Conservation (phyloP, 2,329 filamentous ascomycete genomes). For the Colletotrichum somersetense region DNA sequence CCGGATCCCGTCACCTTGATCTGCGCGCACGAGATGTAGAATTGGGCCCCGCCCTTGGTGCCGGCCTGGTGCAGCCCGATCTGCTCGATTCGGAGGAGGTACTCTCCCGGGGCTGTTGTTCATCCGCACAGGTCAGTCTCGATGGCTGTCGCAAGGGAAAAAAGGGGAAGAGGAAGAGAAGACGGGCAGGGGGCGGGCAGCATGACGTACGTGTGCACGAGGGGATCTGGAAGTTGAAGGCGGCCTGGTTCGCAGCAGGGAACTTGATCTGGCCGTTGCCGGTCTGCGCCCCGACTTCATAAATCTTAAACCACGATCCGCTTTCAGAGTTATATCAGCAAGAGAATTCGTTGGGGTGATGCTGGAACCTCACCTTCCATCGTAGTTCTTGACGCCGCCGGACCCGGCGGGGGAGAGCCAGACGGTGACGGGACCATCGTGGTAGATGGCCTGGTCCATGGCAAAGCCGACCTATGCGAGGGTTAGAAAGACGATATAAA, state of each 20-base stretch:
- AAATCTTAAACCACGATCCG: constrained; percentile 37
- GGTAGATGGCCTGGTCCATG: constrained; percentile 39
- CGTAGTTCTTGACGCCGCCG: constrained; percentile 29
- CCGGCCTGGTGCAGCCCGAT: constrained; percentile 52
- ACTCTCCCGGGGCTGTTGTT: constrained; percentile 45
- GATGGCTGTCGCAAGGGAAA: no score
- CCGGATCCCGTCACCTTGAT: constrained; percentile 46
- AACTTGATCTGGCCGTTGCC: constrained; percentile 40
- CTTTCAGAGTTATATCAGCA: not conserved
- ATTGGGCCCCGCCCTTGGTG: constrained; percentile 51
- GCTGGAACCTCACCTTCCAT: constrained; percentile 2
- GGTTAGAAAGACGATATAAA: not conserved
- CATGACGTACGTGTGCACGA: constrained; percentile 37
- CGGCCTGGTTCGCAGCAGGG: constrained; percentile 32
- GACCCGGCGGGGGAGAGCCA: constrained; percentile 38
- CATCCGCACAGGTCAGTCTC: not conserved
- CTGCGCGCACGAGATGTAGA: constrained; percentile 54
- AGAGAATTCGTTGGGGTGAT: not conserved
- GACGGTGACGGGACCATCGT: constrained; percentile 35
- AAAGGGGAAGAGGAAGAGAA: no score
- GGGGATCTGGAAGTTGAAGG: constrained; percentile 38
- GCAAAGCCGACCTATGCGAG: constrained; percentile 19
- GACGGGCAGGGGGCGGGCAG: no score
- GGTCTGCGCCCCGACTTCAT: constrained; percentile 32
- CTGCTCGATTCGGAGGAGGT: constrained; percentile 54